Conservation (phyloP, 2,329 filamentous ascomycete species). For the Botrytis squamosa region DNA sequence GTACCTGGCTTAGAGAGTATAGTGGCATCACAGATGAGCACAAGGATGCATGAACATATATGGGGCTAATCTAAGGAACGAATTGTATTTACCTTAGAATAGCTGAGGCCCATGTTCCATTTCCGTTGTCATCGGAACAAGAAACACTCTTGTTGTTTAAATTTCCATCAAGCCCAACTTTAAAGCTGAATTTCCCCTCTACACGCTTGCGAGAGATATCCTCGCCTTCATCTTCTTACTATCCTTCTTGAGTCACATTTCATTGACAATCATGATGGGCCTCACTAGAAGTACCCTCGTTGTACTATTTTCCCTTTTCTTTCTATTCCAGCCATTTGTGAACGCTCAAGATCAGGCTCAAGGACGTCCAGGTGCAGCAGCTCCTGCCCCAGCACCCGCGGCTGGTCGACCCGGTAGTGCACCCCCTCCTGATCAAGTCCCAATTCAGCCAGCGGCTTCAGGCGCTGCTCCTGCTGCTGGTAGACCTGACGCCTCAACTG, state of each 20-base stretch:
- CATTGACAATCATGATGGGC: constrained; percentile 6
- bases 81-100: neutral
- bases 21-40: neutral
- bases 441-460: neutral
- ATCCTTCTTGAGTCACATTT: neutral
- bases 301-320: neutral
- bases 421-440: neutral
- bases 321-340: neutral
- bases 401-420: constrained; percentile 1
- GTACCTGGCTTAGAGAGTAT: no score
- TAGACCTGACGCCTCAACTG: neutral
- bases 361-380: neutral
- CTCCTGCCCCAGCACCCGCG: constrained; percentile 1
- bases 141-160: neutral
- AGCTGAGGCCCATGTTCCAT: neutral
- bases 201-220: constrained; percentile 10
- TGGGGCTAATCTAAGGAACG: neutral
- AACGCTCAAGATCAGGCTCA: constrained; percentile 16
- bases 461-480: neutral
- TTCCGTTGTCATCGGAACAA: neutral
- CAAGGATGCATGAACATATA: neutral
- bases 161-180: neutral
- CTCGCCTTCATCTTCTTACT: neutral
- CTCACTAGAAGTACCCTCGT: constrained; percentile 13
- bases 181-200: constrained; percentile 1